Evolutionary conservation across 140 eudicot species (phyloP).

Genomic region (Anethum foeniculum): DNA sequence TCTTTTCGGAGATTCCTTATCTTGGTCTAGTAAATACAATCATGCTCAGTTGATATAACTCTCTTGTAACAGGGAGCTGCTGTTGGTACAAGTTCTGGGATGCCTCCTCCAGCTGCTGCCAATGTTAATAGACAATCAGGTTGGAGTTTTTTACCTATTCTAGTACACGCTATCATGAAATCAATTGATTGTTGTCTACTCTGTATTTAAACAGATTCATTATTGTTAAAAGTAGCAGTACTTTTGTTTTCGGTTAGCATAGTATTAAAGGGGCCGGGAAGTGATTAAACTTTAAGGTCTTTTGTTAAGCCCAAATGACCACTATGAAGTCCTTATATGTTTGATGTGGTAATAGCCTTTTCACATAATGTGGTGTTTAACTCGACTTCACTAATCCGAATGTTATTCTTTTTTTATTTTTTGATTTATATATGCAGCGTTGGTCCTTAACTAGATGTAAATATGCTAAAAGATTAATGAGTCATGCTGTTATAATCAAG

Average conservation of each 20-base stretch:
- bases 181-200: neutral
- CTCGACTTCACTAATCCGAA: neutral
- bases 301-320: neutral
- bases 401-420: neutral
- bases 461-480: neutral
- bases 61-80: constrained; percentile 49
- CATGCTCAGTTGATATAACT: constrained; percentile 7
- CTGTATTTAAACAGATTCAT: neutral
- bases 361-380: neutral
- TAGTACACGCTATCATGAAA: neutral
- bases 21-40: neutral
- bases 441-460: neutral
- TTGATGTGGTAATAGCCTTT: neutral
- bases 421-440: neutral
- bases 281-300: neutral
- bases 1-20: no score
- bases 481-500: neutral
- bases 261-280: neutral
- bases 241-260: neutral
- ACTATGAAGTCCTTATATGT: neutral
- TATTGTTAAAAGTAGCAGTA: neutral
- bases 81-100: constrained; percentile 86
- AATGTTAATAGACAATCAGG: constrained; percentile 62
- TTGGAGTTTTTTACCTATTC: constrained; percentile 12
- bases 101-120: constrained; percentile 67